Conservation (phyloP, 768 basidiomycete genomes). For the Termitomyces sp. region DNA sequence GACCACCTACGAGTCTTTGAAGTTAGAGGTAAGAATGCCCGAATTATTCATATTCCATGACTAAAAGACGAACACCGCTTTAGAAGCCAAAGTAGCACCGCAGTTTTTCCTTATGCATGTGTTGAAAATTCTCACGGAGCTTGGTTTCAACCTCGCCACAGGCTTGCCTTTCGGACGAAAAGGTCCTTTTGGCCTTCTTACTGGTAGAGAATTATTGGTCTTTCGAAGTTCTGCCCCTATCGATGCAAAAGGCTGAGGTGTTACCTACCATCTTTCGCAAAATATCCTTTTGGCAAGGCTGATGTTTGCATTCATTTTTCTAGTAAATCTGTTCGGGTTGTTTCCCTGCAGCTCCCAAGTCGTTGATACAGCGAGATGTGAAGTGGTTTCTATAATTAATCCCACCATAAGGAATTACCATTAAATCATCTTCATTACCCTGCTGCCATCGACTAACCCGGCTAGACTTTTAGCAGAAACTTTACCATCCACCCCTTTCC, state of each 20-base stretch:
- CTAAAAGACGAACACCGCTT: background rate
- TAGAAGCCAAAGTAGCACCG: constrained; percentile 42
- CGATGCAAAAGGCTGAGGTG: constrained; percentile 4
- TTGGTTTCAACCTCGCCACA: constrained; percentile 62
- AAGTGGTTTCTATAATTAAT: background rate
- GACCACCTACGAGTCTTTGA: constrained; percentile 51
- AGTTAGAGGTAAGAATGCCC: constrained; percentile 30
- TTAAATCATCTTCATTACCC: constrained; percentile 51
- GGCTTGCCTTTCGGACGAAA: constrained; percentile 55
- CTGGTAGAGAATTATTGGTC: constrained; percentile 57
- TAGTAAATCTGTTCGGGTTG: background rate
- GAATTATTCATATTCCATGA: background rate
- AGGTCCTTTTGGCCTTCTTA: constrained; percentile 36
- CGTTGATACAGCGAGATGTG: background rate
- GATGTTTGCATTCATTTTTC: background rate
- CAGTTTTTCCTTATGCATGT: constrained; percentile 57
- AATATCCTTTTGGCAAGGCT: background rate
- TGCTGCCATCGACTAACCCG: constrained; percentile 65
- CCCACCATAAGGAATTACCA: background rate
- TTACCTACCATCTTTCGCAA: background rate
- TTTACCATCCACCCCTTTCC: constrained; percentile 49
- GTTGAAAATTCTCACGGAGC: constrained; percentile 48
- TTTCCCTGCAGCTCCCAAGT: background rate
- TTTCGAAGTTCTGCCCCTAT: constrained; percentile 40
- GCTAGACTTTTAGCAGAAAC: constrained; percentile 60